Base-by-base conservation (phyloP, 2,329 filamentous ascomycete species). In the Penicillium sp. region DNA sequence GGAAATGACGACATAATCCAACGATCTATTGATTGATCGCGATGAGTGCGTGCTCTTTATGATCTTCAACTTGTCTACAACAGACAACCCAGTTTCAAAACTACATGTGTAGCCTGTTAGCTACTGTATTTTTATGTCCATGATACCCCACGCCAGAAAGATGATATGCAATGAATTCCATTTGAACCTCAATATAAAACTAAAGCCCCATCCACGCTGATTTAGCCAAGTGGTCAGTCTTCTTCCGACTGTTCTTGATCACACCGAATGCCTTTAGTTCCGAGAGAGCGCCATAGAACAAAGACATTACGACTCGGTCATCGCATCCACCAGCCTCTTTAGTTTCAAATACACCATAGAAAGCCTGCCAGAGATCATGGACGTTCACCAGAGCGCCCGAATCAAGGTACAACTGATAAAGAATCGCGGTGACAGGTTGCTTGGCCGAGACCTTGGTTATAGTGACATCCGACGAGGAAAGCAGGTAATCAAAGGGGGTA, bases 201-300 rank as follows among this genome's bases (percentile, higher is more conserved):
- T 69, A 76, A 39, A 76, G 52, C 1, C 93, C 94, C 72, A 89
- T 92, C 86, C 88, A 90, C 51, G 82, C 78, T 36, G 92, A 81
- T 79, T 97, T 97, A 39, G 91, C 88, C 65, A 97, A 79, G 76
- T 97, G 93, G 72, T 97, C 94, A 25, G 87, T 86, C 81, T 96
- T 96, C 81, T 93, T 96, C 76, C 89, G 90, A 70, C 89, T 97
- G 60, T 84, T 83, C 78, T 94, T 97, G 60, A 97, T 83, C 76
- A 97, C 89, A 8, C 94, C 94, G 68, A 99, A 81, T 53, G 88
- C 85, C 73, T 88, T 89, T 72, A 99, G 75, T 74, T 99, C 94
- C 0, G 93, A 91, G 61, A 97, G 75, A 6, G 85, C 90, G 60
- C 87, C 84, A 74, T 97, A 97, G 75, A 97, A 99, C 58, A 90